Conservation (phyloP, 2,329 filamentous ascomycete genomes). For the Colletotrichum shisoi region DNA sequence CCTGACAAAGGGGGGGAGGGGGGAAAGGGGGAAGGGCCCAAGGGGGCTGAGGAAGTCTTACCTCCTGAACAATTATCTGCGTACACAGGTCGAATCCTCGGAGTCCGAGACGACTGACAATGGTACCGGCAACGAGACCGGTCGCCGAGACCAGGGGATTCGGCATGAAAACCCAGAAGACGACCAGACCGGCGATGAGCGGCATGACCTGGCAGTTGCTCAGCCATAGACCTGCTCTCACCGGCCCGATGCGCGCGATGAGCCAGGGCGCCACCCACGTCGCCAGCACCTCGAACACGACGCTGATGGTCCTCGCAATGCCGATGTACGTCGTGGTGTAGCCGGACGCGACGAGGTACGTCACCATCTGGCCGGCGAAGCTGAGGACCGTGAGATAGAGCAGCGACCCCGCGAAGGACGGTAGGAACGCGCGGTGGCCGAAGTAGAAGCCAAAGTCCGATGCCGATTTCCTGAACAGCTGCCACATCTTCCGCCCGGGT, state of each 20-base stretch:
- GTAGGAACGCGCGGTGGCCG: conserved; percentile 59
- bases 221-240: conserved; percentile 71
- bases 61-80: conserved; percentile 69
- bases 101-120: conserved; percentile 66
- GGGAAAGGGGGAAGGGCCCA: too few species aligned
- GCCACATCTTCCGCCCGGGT: not conserved
- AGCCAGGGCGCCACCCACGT: conserved; percentile 63
- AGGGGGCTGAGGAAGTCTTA: conserved; percentile 41
- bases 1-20: rapidly evolving
- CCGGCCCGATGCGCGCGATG: conserved; percentile 57
- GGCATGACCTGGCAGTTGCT: conserved; percentile 67
- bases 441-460: conserved; percentile 53
- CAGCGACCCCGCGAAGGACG: conserved; percentile 62
- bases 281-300: conserved; percentile 61
- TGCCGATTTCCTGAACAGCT: not conserved
- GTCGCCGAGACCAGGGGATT: conserved; percentile 52
- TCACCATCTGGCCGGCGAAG: conserved; percentile 64
- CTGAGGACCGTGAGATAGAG: conserved; percentile 64
- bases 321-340: conserved; percentile 57
- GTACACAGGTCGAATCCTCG: conserved; percentile 69
- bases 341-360: conserved; percentile 61
- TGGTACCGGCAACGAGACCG: conserved; percentile 59
- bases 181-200: conserved; percentile 50
- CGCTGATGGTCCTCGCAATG: conserved; percentile 56
- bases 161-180: conserved; percentile 38